phyloP scores from a whole-genome alignment of 1,139 yeast genomes.

The Suzukiozyma palmioleophila region DNA sequence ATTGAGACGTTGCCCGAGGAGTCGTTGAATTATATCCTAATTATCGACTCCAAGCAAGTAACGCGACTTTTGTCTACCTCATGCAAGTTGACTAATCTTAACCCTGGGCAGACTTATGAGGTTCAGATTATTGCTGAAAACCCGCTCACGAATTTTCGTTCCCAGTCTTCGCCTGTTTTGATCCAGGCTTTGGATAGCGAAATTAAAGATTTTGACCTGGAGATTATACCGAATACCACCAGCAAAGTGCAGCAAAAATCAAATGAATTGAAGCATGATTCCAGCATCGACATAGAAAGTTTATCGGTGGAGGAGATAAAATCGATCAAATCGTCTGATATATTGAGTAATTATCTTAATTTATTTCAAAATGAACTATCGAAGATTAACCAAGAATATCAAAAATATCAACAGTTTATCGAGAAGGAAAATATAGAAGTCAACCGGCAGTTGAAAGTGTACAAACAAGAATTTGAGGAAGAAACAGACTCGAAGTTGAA shows the following conservation, averaged over 20 bases:
- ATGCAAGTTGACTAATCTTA: conserved; percentile 34
- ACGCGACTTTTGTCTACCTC: conserved; percentile 35
- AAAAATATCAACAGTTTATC: conserved; percentile 15
- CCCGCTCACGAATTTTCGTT: conserved; percentile 31
- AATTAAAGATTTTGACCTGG: conserved; percentile 6
- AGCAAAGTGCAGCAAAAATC: conserved; percentile 5
- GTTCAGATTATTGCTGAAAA: conserved; percentile 40
- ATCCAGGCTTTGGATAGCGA: conserved; percentile 11
- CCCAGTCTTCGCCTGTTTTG: conserved; percentile 31
- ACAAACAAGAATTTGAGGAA: conserved; percentile 27
- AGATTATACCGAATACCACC: conserved; percentile 7
- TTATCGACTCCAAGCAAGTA: conserved; percentile 35
- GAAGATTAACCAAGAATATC: conserved; percentile 22
- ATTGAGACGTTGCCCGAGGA: conserved; percentile 29
- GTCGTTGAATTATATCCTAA: conserved; percentile 29
- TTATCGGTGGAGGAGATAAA: conserved; percentile 17
- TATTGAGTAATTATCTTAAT: conserved; percentile 20
- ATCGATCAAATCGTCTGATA: conserved; percentile 14
- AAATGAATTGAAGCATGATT: conserved; percentile 1
- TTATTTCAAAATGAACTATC: conserved; percentile 28
- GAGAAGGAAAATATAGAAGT: conserved; percentile 21
- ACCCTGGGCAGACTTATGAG: conserved; percentile 26
- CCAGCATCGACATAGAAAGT: conserved; percentile 4
- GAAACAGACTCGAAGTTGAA: conserved; percentile 27
- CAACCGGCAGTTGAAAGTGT: conserved; percentile 15